These are phyloP conservation scores for Cryphonectria carpinicola DNA, from an alignment of 2,329 filamentous ascomycete species.

Conservation along the genomic window DNA sequence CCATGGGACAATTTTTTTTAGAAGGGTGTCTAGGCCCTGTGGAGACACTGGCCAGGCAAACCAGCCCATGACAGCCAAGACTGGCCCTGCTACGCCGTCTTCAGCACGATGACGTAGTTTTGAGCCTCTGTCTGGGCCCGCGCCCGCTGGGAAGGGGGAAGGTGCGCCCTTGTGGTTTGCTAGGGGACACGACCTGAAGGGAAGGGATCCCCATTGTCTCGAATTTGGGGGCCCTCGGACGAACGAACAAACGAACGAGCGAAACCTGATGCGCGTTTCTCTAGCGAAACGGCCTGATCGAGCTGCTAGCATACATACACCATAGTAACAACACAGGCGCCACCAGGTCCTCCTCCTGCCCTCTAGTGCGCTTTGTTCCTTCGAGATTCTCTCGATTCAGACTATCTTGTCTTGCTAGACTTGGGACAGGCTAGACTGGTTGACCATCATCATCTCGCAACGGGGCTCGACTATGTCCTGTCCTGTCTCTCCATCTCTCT, in stretches of 20 bases:
- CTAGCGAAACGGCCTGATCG: background rate
- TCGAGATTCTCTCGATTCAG: slow-evolving; percentile 7
- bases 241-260: background rate
- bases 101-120: slow-evolving; percentile 16
- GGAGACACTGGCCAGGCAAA: background rate
- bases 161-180: background rate
- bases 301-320: background rate
- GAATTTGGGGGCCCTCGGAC: background rate
- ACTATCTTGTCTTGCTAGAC: slow-evolving; percentile 14
- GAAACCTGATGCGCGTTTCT: background rate
- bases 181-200: background rate
- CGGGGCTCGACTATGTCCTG: slow-evolving; percentile 5
- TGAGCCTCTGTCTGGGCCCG: background rate
- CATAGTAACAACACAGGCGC: background rate
- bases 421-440: slow-evolving; percentile 12
- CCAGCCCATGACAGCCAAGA: slow-evolving; percentile 1
- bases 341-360: background rate
- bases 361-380: slow-evolving; percentile 7
- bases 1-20: background rate
- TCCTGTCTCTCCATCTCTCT: background rate
- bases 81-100: slow-evolving; percentile 15
- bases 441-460: slow-evolving; percentile 12
- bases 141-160: background rate
- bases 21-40: background rate
- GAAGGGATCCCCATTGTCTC: background rate